phyloP scores from a whole-genome alignment of 176 grass and related monocot species.

The Olyra latifolia region DNA sequence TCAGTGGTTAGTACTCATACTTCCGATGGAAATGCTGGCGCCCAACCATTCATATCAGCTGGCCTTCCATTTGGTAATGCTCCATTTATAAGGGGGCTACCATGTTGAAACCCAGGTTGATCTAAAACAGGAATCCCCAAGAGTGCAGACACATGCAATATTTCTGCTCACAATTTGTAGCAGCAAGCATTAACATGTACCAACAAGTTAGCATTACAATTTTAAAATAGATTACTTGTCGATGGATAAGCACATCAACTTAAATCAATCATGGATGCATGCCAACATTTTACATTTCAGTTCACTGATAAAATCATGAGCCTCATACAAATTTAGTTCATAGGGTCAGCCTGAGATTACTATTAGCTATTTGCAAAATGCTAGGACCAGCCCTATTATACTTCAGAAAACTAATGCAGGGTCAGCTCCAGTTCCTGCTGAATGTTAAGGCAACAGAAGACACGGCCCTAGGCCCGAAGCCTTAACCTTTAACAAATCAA shows the following conservation, averaged over 20 bases:
- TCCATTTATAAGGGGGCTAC: conserved; percentile 46
- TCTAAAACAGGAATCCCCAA: conserved; percentile 52
- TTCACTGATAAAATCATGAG: neutral
- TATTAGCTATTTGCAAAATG: neutral
- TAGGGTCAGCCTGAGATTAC: neutral
- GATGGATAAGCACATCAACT: neutral
- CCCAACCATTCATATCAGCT: conserved; percentile 47
- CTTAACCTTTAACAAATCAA: too few relatives aligned
- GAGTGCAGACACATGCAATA: conserved; percentile 46
- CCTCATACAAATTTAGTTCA: neutral
- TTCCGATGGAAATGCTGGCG: too few relatives aligned
- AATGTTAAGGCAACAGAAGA: neutral
- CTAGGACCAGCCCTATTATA: neutral
- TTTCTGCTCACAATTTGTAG: conserved; percentile 45
- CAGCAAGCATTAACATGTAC: conserved; percentile 33
- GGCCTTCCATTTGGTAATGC: conserved; percentile 45
- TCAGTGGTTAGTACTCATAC: conserved; percentile 37
- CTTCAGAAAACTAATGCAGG: neutral
- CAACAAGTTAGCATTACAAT: conserved; percentile 30
- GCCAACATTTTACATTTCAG: neutral
- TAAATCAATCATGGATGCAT: neutral
- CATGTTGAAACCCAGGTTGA: conserved; percentile 47
- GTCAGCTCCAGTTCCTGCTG: neutral
- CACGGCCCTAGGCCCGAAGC: too few relatives aligned
- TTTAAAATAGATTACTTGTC: neutral